phyloP scores from a whole-genome alignment of 495 filamentous ascomycete genomes.

The Neurospora sp. region DNA sequence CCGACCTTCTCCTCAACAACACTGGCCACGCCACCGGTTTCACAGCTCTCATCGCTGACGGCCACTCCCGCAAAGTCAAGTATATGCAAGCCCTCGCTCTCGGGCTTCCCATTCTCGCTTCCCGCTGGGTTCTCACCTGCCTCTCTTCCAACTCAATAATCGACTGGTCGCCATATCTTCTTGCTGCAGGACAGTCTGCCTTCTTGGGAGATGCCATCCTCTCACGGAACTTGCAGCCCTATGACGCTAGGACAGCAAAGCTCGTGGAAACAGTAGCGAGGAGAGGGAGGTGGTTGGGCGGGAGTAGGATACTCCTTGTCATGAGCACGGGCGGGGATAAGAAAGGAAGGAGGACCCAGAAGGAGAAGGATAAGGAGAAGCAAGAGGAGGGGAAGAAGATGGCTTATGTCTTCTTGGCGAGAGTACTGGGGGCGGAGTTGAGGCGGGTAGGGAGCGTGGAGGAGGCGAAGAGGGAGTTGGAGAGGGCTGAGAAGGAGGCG shows the following conservation, averaged over 20 bases:
- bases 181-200: slow-evolving; percentile 73
- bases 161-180: slow-evolving; percentile 71
- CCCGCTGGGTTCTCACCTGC: slow-evolving; percentile 72
- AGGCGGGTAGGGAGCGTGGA: slow-evolving; percentile 53
- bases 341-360: background rate
- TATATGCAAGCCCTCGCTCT: slow-evolving; percentile 94
- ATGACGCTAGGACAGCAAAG: slow-evolving; percentile 44
- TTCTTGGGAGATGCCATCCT: slow-evolving; percentile 70
- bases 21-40: slow-evolving; percentile 56
- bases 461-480: slow-evolving; percentile 48
- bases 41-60: slow-evolving; percentile 74
- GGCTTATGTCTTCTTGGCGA: slow-evolving; percentile 59
- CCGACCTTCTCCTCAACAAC: slow-evolving; percentile 25
- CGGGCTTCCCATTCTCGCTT: slow-evolving; percentile 72
- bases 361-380: slow-evolving; percentile 26
- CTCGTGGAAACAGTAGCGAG: slow-evolving; percentile 46
- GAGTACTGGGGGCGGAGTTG: slow-evolving; percentile 65
- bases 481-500: slow-evolving; percentile 31
- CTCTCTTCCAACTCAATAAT: slow-evolving; percentile 47
- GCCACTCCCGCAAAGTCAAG: slow-evolving; percentile 79
- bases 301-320: slow-evolving; percentile 64
- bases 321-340: slow-evolving; percentile 26
- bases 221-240: slow-evolving; percentile 55
- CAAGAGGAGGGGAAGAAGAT: slow-evolving; percentile 47
- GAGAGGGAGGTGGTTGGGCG: slow-evolving; percentile 53